Conservation (phyloP, 768 basidiomycete genomes). For the Mycena crocata region DNA sequence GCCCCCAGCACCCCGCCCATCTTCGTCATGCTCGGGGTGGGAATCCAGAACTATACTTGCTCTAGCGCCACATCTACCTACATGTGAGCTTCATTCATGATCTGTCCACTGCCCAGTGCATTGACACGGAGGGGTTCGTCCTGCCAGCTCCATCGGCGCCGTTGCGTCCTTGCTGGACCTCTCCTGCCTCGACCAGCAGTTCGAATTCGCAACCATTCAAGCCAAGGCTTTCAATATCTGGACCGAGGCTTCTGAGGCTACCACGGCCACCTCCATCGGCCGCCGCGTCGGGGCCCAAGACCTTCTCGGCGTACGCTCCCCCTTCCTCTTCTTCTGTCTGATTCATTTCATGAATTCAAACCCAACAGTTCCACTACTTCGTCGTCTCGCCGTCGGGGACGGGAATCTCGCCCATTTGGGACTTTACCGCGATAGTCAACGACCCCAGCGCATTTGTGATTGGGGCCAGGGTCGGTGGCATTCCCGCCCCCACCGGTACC, state of each 20-base stretch:
- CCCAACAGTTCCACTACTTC: conserved; percentile 51
- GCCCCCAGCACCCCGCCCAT: conserved; percentile 48
- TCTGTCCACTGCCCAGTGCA: not conserved
- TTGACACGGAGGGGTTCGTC: conserved; percentile 3
- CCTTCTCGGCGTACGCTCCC: not conserved
- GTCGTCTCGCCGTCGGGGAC: conserved; percentile 46
- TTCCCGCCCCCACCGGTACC: conserved; percentile 39
- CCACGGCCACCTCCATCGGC: conserved; percentile 24
- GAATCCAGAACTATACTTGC: conserved; percentile 71
- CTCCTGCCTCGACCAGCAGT: conserved; percentile 54
- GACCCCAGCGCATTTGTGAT: conserved; percentile 23
- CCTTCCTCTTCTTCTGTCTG: conserved; percentile 13
- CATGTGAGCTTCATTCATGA: conserved; percentile 51
- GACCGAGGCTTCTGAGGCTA: conserved; percentile 32
- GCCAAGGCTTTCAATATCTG: conserved; percentile 43
- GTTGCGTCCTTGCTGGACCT: conserved; percentile 67
- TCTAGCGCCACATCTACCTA: conserved; percentile 45
- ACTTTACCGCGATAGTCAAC: conserved; percentile 46
- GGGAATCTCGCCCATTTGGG: conserved; percentile 50
- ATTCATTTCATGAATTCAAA: conserved; percentile 7
- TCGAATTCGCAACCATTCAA: not conserved
- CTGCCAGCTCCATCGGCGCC: conserved; percentile 57
- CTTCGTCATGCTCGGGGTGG: conserved; percentile 59
- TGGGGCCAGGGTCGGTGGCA: conserved; percentile 40
- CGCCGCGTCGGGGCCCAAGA: not conserved